Conservation (phyloP, 352 stramenopile species). For the Albugo laibachii region DNA sequence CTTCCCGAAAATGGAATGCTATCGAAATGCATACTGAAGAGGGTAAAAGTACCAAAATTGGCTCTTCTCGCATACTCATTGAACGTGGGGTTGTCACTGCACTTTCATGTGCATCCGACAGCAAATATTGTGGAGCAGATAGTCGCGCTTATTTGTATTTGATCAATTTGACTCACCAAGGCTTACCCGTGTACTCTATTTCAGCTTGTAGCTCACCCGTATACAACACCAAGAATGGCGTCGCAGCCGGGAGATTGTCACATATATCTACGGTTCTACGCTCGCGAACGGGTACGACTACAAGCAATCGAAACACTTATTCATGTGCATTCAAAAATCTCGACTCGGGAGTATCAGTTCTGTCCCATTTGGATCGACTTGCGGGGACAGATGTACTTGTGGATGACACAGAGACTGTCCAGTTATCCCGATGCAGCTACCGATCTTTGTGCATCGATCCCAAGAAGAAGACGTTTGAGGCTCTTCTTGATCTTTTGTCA, state of each 20-base stretch:
- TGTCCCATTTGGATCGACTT: slow-evolving; percentile 62
- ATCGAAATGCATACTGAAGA: slow-evolving; percentile 31
- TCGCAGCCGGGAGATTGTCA: slow-evolving; percentile 15
- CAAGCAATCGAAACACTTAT: no score
- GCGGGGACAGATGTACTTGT: slow-evolving; percentile 47
- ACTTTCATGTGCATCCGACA: slow-evolving; percentile 16
- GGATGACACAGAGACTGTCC: slow-evolving; percentile 55
- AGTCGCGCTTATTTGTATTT: slow-evolving; percentile 14
- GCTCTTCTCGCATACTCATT: slow-evolving; percentile 21
- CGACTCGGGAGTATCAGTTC: slow-evolving; percentile 48
- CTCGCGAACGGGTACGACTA: no score
- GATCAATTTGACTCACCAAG: slow-evolving; percentile 6
- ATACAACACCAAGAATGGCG: slow-evolving; percentile 25
- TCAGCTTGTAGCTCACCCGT: slow-evolving; percentile 26
- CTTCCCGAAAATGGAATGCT: slow-evolving; percentile 34
- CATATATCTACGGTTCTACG: no score
- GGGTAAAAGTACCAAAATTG: slow-evolving; percentile 1
- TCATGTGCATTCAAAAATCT: slow-evolving; percentile 15
- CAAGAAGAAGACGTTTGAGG: slow-evolving; percentile 45
- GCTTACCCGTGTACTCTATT: slow-evolving; percentile 16
- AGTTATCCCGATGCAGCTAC: slow-evolving; percentile 58
- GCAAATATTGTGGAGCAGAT: slow-evolving; percentile 5
- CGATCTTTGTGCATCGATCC: slow-evolving; percentile 64
- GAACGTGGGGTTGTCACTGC: slow-evolving; percentile 25
- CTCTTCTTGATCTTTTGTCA: slow-evolving; percentile 31